Evolutionary conservation across 352 stramenopile species (phyloP).

Genomic region (Phytophthora sansomeana): DNA sequence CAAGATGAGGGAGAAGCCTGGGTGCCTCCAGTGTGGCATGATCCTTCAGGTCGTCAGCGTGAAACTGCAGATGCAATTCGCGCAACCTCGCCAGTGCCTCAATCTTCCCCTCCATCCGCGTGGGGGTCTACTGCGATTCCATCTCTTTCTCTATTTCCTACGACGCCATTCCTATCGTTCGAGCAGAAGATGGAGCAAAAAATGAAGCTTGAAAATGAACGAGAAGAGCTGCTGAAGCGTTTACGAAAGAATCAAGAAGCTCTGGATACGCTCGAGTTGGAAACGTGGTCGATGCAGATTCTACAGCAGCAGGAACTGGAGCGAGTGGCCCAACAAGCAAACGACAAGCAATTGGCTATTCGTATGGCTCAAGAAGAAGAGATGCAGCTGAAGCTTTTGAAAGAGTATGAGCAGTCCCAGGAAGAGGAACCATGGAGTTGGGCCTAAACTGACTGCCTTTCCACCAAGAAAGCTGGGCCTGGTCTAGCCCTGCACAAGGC

Average conservation of each 20-base stretch:
- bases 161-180: slow-evolving; percentile 23
- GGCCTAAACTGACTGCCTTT: not conserved
- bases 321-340: slow-evolving; percentile 25
- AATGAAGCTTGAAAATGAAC: slow-evolving; percentile 32
- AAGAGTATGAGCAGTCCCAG: slow-evolving; percentile 29
- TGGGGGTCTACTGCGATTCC: slow-evolving; percentile 24
- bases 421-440: slow-evolving; percentile 32
- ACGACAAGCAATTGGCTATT: slow-evolving; percentile 37
- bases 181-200: slow-evolving; percentile 33
- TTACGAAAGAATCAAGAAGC: slow-evolving; percentile 37
- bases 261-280: slow-evolving; percentile 28
- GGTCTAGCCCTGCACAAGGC: slow-evolving; percentile 1
- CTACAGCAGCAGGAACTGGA: slow-evolving; percentile 30
- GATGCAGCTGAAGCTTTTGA: slow-evolving; percentile 24
- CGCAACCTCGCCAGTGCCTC: not conserved
- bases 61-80: slow-evolving; percentile 9
- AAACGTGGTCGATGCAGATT: slow-evolving; percentile 37
- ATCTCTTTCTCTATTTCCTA: slow-evolving; percentile 23
- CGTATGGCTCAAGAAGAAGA: slow-evolving; percentile 39
- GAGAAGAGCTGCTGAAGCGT: slow-evolving; percentile 29
- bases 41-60: slow-evolving; percentile 13
- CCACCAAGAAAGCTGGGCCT: not conserved
- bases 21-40: slow-evolving; percentile 26
- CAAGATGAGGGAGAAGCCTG: slow-evolving; percentile 34
- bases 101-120: slow-evolving; percentile 18